These are phyloP conservation scores for Scolecobasidium constrictum DNA, from an alignment of 2,329 filamentous ascomycete genomes.

Conservation along the genomic window DNA sequence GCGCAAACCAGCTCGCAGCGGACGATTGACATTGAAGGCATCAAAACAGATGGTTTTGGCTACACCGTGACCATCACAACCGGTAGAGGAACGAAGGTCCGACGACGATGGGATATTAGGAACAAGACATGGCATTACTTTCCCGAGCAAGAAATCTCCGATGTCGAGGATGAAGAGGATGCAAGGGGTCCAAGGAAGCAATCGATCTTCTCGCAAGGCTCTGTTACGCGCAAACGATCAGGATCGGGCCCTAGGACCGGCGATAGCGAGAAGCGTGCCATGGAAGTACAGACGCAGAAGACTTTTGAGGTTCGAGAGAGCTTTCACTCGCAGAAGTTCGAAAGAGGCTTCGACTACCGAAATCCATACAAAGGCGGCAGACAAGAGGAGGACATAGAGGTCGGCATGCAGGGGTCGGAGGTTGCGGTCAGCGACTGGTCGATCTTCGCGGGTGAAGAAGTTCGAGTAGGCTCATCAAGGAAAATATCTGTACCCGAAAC, in stretches of 20 bases:
- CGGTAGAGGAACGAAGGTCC: neutral
- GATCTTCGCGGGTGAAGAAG: neutral
- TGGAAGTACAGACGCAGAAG: neutral
- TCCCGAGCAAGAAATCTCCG: neutral
- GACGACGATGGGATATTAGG: neutral
- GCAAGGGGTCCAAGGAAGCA: neutral
- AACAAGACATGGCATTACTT: neutral
- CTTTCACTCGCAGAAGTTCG: neutral
- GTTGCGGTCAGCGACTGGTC: neutral
- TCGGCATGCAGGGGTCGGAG: neutral
- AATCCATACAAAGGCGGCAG: neutral
- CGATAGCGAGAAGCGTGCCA: neutral
- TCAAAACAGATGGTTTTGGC: conserved; percentile 7
- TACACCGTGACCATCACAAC: conserved; percentile 9
- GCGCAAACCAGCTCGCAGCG: no score
- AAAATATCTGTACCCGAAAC: no score
- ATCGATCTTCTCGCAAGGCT: neutral
- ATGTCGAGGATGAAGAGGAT: neutral
- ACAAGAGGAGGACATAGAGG: neutral
- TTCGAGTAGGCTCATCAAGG: no score
- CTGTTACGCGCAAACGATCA: neutral
- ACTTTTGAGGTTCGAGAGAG: neutral
- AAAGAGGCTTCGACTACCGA: neutral
- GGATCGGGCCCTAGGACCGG: neutral
- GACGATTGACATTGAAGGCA: conserved; percentile 8